Base-by-base conservation (phyloP, 352 stramenopile genomes). In the Thalassiosira hispida region DNA sequence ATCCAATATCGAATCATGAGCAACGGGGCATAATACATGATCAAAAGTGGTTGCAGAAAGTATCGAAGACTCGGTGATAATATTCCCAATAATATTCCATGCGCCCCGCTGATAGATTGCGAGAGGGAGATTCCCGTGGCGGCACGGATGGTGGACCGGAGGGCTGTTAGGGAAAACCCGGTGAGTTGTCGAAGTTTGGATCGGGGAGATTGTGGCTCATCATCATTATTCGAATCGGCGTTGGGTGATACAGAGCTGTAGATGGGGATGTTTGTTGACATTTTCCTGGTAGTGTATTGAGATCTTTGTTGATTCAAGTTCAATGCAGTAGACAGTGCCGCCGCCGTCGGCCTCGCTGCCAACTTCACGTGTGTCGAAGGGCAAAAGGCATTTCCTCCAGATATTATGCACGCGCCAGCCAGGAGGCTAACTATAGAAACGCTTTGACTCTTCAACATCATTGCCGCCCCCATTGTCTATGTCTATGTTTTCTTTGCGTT, bases 1-100 rank as follows among this genome's bases (percentile, higher is more conserved):
- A 84, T 57, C 22, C 76, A 62, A 65, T 77, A 84, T 14, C 75
- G 46, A 23, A 90, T 29, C 6, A 86, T 70, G 12, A 90, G 73
- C 1, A 89, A 33, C 0, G 86, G 83, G 1, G 61, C 78, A 75
- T 92, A 92, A 46, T 92, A 92, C 3, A 85, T 27, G 23, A 91
- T 77, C 33, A 91, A 53, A 22, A 90, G 65, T 1, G 86, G 86
- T 75, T 92, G 86, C 1, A 90, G 55, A 70, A 90, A 89, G 55
- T 66, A 66, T 18, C 57, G 18, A 8, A 55, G 35, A 2, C 20
- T 20, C 1, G 67, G 67, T 16, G 33, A 38, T 8, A 76, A 27
- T 2, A 66, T 29, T 9, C 35, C 67, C 29, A 76, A 31, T 47
- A 76, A 51, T 14, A 0, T 12, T 35, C 55, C 23, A 18, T 68